Evolutionary conservation across 768 basidiomycete species (phyloP), one percentile per base, ranked within the genome.

Genomic region (Hygrocybe coccinea): DNA sequence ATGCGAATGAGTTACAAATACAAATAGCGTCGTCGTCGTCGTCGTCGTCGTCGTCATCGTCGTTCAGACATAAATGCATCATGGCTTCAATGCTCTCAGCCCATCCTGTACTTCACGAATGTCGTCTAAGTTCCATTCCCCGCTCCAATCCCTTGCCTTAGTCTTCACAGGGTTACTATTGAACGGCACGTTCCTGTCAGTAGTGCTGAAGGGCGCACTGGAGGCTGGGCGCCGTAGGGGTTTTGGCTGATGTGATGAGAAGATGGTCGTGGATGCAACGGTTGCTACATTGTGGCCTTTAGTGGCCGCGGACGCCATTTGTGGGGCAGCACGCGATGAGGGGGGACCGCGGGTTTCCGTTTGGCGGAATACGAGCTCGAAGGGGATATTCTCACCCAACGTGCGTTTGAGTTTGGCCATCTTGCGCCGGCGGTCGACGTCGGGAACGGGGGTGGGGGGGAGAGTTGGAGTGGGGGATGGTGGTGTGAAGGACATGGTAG

Each of bases 331-430:
- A 15, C 33, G 54, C 37, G n/a, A n/a, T n/a, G 25, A 45, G 48
- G 12, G 24, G 21, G 22, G 46, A 19, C 33, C 14, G 47, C 38
- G 19, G 15, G 47, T 1, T 17, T 45, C 39, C 46, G 44, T 9
- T 15, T 6, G 29, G 22, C 47, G 51, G 50, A 74, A 74, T 2
- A 85, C 76, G 22, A 85, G 75, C 61, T 83, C 82, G 2, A 75
- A 64, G 14, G 84, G 84, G 37, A 85, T 71, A 56, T 76, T 78
- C 67, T 84, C 82, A 34, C 84, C 84, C 6, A 85, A 71, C 21
- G 80, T 81, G 41, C 82, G 76, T 1, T 73, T 64, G 34, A 85
- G 73, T 65, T 85, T 85, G 5, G 79, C 81, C 76, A 84, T 75
- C 59, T 78, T 79, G 59, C 71, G 73, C 43, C 82, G 65, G 17